These are phyloP conservation scores for Debaryomyces fabryi DNA, from an alignment of 1,139 yeast species.

Conservation along the genomic window DNA sequence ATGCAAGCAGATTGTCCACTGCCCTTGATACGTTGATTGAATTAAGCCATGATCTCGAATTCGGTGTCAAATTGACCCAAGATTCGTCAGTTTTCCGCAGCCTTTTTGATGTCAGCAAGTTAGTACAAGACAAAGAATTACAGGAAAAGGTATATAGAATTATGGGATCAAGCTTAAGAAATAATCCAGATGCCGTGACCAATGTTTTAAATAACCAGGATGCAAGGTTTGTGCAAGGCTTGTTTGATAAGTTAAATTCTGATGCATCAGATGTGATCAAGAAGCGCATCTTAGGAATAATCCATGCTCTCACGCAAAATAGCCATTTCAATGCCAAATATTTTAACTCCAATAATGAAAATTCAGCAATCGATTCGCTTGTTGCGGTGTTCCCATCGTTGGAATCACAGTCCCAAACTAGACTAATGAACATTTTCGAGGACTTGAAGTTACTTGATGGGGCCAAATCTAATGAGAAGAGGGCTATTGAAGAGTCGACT, in stretches of 20 bases:
- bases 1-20: conserved; percentile 18
- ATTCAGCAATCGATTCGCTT: conserved; percentile 28
- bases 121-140: conserved; percentile 10
- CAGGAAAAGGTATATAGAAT: conserved; percentile 53
- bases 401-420: conserved; percentile 30
- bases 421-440: conserved; percentile 44
- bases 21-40: conserved; percentile 58
- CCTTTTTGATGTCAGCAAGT: conserved; percentile 19
- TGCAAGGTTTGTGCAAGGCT: conserved; percentile 15
- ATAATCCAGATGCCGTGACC: conserved; percentile 66
- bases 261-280: conserved; percentile 34
- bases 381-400: conserved; percentile 31
- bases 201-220: conserved; percentile 22
- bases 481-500: conserved; percentile 27
- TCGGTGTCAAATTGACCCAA: conserved; percentile 49
- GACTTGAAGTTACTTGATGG: conserved; percentile 34
- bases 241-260: conserved; percentile 22
- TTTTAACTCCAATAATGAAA: conserved; percentile 23
- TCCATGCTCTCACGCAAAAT: conserved; percentile 45
- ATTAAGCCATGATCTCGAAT: conserved; percentile 65
- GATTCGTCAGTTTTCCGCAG: conserved; percentile 20
- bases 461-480: conserved; percentile 22
- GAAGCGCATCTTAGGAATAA: conserved; percentile 52
- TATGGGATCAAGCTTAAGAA: conserved; percentile 63
- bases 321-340: conserved; percentile 29